phyloP scores from a whole-genome alignment of 2,329 filamentous ascomycete genomes.

The Elsinoe australis region DNA sequence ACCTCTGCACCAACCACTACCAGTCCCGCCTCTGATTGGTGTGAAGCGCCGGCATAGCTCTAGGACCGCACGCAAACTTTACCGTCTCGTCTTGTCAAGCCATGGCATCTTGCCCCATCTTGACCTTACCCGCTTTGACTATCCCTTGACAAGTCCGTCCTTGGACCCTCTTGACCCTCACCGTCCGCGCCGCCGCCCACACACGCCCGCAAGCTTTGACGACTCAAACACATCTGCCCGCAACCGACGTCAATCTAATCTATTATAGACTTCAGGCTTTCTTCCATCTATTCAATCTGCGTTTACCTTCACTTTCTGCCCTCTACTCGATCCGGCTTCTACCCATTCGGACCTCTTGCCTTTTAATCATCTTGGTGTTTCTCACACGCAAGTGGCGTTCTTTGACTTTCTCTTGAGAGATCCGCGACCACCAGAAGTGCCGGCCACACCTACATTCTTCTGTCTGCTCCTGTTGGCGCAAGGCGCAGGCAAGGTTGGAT shows the following conservation, averaged over 20 bases:
- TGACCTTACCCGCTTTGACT: conserved; percentile 10
- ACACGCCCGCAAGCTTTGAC: not conserved
- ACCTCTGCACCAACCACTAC: conserved; percentile 1
- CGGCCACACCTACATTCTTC: conserved; percentile 5
- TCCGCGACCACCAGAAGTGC: not conserved
- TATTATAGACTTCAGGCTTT: not conserved
- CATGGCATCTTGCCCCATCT: conserved; percentile 15
- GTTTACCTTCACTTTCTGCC: not conserved
- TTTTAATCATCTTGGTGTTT: conserved; percentile 2
- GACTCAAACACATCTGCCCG: conserved; percentile 6
- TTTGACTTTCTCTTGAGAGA: no score
- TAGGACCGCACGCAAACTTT: conserved; percentile 12
- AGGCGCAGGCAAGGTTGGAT: not conserved
- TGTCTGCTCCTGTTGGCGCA: not conserved
- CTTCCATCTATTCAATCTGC: not conserved
- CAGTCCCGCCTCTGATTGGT: not conserved
- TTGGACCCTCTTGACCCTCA: no score
- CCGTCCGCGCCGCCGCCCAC: not conserved
- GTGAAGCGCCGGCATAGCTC: conserved; percentile 1
- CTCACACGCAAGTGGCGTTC: conserved; percentile 6
- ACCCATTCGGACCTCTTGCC: not conserved
- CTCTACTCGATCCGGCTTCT: not conserved
- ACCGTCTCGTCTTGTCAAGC: conserved; percentile 10
- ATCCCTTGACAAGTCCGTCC: no score
- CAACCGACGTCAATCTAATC: conserved; percentile 11